Evolutionary conservation across 495 filamentous ascomycete genomes (phyloP), one percentile per base, ranked within the genome.

Genomic region (Aspergillus heteromorphus): DNA sequence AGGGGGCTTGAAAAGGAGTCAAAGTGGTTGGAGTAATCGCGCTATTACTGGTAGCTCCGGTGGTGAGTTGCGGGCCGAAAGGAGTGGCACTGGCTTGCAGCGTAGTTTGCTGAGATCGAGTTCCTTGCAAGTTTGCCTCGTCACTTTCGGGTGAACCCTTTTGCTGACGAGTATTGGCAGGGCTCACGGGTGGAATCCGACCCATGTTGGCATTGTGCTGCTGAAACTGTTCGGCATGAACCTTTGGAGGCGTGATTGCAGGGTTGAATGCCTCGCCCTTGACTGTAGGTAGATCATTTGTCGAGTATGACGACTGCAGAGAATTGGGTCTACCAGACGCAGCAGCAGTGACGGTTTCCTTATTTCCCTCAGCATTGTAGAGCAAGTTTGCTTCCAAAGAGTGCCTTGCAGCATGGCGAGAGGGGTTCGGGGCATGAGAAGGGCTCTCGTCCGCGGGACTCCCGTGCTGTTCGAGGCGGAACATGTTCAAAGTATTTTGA

Each of bases 221-320:
- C 51, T 92, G 88, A 54, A 91, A 80, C 64, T 89, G 84, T 65
- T 93, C 86, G 30, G 87, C 83, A 57, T 82, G 75, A 8, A 84
- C 82, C 57, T 84, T 87, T 2, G 76, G 69, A 16, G 77, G 72
- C 3, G 78, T 75, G 54, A 87, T 83, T 36, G 81, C 76, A 61
- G 70, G 64, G 43, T 72, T 71, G 64, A 69, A 62, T 34, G 71
- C 66, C 65, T 76, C 74, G 25, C 71, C 83, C 76, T 91, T 93
- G 58, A 90, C 74, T 1, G 91, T 95, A n/a, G 92, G 88, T 4
- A 97, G 73, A 61, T 97, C 93, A 65, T 85, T 88, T 18, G 91
- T 85, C 2, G 93, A 97, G 70, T 89, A 97, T 2, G 92, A 96
- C 3, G 87, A 84, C 69, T 91, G 87, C 31, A 95, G 69, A 11